Conservation (phyloP, 1,139 yeast species). For the Kluyveromyces marxianus region DNA sequence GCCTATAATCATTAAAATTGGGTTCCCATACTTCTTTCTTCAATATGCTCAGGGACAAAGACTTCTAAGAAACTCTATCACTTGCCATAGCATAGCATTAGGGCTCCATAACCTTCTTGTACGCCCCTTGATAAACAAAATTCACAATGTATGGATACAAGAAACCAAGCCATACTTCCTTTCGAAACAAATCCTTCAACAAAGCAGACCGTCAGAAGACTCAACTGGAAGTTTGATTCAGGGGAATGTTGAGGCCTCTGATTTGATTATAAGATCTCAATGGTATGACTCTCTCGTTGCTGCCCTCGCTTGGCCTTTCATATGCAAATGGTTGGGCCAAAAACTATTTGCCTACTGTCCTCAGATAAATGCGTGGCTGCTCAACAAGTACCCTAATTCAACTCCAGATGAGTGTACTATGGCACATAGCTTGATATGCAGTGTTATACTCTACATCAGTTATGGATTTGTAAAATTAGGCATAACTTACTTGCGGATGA, state of each 20-base stretch:
- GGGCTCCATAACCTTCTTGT: neutral
- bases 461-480: conserved; percentile 16
- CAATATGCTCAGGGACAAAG: neutral
- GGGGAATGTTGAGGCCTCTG: conserved; percentile 10
- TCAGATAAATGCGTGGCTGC: neutral
- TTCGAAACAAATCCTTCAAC: neutral
- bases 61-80: neutral
- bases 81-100: neutral
- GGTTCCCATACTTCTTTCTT: conserved; percentile 1
- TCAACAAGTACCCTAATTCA: conserved; percentile 9
- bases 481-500: conserved; percentile 24
- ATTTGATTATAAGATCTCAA: conserved; percentile 16
- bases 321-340: conserved; percentile 1
- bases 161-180: conserved; percentile 1
- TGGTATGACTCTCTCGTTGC: conserved; percentile 17
- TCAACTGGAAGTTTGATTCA: neutral
- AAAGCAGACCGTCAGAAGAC: neutral
- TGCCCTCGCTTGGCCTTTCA: conserved; percentile 13
- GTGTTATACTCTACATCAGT: conserved; percentile 10
- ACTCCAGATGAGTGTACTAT: conserved; percentile 38
- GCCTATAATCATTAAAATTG: neutral
- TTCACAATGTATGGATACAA: neutral
- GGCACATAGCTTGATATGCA: conserved; percentile 33
- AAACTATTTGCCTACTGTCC: neutral
- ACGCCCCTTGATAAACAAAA: neutral